These are phyloP conservation scores for Gleditsia sinensis DNA, from an alignment of 306 rosid species.

Conservation along the genomic window DNA sequence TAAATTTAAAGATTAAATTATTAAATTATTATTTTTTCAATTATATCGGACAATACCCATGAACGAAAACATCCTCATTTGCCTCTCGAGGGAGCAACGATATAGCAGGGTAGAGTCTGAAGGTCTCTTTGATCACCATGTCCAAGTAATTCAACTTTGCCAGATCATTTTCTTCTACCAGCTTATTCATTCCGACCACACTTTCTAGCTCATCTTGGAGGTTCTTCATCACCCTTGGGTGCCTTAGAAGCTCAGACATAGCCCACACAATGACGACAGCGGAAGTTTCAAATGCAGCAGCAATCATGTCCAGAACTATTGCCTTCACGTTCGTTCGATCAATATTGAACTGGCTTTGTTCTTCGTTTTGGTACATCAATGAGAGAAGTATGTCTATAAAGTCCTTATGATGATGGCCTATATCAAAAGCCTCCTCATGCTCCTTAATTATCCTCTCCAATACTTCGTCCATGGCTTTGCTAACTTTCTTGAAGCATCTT, in stretches of 20 bases:
- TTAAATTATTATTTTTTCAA: too few relatives aligned
- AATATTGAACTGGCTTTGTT: background rate
- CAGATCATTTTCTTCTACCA: background rate
- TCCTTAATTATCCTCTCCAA: background rate
- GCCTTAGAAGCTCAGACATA: background rate
- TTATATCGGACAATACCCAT: too few relatives aligned
- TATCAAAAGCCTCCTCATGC: background rate
- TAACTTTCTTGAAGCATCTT: background rate
- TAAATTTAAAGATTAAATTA: too few relatives aligned
- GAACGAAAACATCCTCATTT: background rate
- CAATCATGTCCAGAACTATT: background rate
- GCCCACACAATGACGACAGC: background rate
- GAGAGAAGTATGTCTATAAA: background rate
- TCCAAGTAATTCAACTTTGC: background rate
- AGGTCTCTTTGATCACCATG: background rate
- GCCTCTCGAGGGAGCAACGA: background rate
- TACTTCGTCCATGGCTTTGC: background rate
- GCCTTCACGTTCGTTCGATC: constrained; percentile 16
- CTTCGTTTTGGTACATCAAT: background rate
- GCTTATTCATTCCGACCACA: background rate
- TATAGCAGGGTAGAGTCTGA: background rate
- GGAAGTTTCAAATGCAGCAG: background rate
- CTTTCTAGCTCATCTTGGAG: background rate
- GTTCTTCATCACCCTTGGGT: background rate
- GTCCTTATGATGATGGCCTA: background rate